Evolutionary conservation across 371 early-diverging fungal genomes (phyloP).

Genomic region (Syncephalastrum sp.): DNA sequence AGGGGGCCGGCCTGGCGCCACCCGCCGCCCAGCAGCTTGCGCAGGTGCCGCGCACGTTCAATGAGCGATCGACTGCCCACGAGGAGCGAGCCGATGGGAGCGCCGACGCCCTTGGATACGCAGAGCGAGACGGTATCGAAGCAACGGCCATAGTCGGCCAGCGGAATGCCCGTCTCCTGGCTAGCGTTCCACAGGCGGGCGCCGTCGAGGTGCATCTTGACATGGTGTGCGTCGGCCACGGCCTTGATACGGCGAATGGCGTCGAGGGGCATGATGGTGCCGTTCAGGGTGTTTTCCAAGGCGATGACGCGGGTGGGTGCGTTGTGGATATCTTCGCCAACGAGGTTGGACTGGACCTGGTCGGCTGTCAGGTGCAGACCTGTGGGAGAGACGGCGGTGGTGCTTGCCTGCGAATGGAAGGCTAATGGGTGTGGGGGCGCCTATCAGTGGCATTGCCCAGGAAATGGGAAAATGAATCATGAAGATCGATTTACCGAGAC

Average conservation of each 20-base stretch:
- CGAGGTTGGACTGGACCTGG: conserved; percentile 48
- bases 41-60: conserved; percentile 71
- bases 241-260: conserved; percentile 66
- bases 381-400: conserved; percentile 64
- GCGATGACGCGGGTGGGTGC: conserved; percentile 58
- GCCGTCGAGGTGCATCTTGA: conserved; percentile 84
- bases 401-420: conserved; percentile 68
- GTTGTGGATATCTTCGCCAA: conserved; percentile 19
- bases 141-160: conserved; percentile 64
- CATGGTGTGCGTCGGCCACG: conserved; percentile 44
- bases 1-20: conserved; percentile 86
- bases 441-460: conserved; percentile 17
- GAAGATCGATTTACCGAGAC: conserved; percentile 48
- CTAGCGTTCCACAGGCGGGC: conserved; percentile 90
- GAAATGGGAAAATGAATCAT: too few species aligned
- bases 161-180: conserved; percentile 63
- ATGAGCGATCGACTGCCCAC: conserved; percentile 62
- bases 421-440: too few species aligned
- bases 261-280: conserved; percentile 73
- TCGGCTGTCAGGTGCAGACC: conserved; percentile 63
- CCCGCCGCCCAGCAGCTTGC: conserved; percentile 90
- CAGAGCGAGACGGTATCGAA: conserved; percentile 87
- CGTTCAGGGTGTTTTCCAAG: conserved; percentile 88
- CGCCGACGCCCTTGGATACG: conserved; percentile 84
- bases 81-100: conserved; percentile 87